Percentiles rank a stretch among this genome's conserved stretches.
phyloP scores from a whole-genome alignment of 2,329 filamentous ascomycete genomes.

The Chaetomiaceae sp. region DNA sequence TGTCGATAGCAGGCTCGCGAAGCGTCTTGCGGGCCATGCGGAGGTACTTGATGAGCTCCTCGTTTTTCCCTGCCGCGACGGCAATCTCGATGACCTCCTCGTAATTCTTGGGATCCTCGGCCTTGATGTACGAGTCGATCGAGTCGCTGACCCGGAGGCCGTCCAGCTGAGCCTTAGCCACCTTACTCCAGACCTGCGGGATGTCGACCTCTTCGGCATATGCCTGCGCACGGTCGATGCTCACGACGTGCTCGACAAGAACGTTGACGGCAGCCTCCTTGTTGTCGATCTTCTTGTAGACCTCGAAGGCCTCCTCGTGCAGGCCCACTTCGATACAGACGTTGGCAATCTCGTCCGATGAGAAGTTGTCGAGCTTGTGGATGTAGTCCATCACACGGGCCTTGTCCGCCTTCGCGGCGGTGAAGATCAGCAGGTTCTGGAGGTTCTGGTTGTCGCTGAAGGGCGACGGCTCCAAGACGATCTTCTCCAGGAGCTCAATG shows the following conservation, averaged over 20 bases:
- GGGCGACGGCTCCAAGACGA: slow-evolving; percentile 96
- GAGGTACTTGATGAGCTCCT: slow-evolving; percentile 93
- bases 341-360: slow-evolving; percentile 83
- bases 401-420: slow-evolving; percentile 94
- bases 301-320: slow-evolving; percentile 94
- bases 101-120: slow-evolving; percentile 87
- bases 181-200: slow-evolving; percentile 95
- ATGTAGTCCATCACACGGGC: slow-evolving; percentile 94
- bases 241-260: slow-evolving; percentile 92
- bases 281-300: slow-evolving; percentile 96
- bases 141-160: slow-evolving; percentile 87
- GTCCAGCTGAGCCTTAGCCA: slow-evolving; percentile 95
- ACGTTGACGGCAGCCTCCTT: slow-evolving; percentile 83
- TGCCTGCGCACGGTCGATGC: slow-evolving; percentile 92
- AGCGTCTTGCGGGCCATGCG: slow-evolving; percentile 97
- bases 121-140: slow-evolving; percentile 96
- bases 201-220: slow-evolving; percentile 93
- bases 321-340: slow-evolving; percentile 93
- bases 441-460: slow-evolving; percentile 97
- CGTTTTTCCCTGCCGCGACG: slow-evolving; percentile 92
- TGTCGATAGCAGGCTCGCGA: slow-evolving; percentile 89
- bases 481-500: slow-evolving; percentile 97
- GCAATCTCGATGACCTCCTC: slow-evolving; percentile 93
- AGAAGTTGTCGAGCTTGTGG: slow-evolving; percentile 81
- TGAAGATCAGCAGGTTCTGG: slow-evolving; percentile 94